phyloP scores from a whole-genome alignment of 148 eudicot genomes.

The Amaranthus hypochondriacus region DNA sequence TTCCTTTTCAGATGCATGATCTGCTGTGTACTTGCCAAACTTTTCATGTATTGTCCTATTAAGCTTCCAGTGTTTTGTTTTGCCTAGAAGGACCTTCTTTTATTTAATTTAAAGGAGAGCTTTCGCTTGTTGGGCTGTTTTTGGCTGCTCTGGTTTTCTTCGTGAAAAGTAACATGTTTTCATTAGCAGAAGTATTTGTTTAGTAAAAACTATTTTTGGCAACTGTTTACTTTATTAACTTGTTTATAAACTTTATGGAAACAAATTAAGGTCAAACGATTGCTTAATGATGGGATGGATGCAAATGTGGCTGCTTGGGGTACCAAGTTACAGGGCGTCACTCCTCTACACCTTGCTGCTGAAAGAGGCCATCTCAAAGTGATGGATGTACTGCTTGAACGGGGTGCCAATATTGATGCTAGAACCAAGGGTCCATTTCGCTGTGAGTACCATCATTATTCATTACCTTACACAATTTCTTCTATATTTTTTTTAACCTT shows the following conservation, averaged over 20 bases:
- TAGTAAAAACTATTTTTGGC: background rate
- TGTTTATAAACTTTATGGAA: background rate
- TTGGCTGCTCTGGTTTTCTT: background rate
- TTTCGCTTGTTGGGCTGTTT: background rate
- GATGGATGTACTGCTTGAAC: conserved; percentile 87
- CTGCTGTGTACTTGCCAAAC: too few species aligned
- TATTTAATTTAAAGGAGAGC: too few species aligned
- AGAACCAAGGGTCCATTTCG: conserved; percentile 96
- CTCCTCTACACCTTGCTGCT: conserved; percentile 99
- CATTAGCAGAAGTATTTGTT: background rate
- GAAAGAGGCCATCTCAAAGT: conserved; percentile 83
- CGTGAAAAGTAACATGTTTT: too few species aligned
- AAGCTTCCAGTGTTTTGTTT: too few species aligned
- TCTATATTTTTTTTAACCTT: background rate
- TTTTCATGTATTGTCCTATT: too few species aligned
- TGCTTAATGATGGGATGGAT: conserved; percentile 84
- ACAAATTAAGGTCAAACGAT: conserved; percentile 58
- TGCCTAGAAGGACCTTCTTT: too few species aligned
- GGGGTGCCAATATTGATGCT: conserved; percentile 94
- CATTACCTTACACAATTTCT: too few species aligned
- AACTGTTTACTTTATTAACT: background rate
- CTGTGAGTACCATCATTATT: conserved; percentile 43
- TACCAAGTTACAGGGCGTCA: conserved; percentile 76
- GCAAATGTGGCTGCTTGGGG: conserved; percentile 85
- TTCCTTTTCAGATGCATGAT: too few species aligned